Percentiles rank a stretch among this genome's conserved stretches.
Evolutionary conservation across 768 basidiomycete species (phyloP).

Genomic region (Xerocomellus amylosporus): DNA sequence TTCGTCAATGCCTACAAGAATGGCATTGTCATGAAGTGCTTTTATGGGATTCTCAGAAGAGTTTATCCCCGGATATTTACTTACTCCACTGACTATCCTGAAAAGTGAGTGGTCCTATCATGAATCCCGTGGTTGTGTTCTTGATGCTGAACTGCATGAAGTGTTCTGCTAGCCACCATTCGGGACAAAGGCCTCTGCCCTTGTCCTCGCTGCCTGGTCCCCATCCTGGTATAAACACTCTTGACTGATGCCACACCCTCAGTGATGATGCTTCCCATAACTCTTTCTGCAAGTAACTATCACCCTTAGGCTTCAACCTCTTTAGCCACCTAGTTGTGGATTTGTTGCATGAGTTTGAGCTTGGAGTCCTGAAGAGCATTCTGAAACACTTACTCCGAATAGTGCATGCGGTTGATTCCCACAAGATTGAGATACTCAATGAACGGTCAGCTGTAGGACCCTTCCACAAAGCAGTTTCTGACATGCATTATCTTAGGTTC

Average conservation of each 20-base stretch:
- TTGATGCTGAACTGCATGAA: background rate
- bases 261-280: background rate
- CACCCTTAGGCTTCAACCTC: background rate
- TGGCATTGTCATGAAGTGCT: background rate
- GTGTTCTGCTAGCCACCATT: background rate
- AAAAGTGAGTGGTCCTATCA: background rate
- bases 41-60: background rate
- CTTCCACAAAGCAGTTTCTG: background rate
- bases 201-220: background rate
- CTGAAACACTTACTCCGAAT: background rate
- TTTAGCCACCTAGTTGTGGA: background rate
- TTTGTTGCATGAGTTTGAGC: background rate
- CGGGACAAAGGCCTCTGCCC: background rate
- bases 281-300: background rate
- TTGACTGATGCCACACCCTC: background rate
- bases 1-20: constrained; percentile 1
- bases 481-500: background rate
- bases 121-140: background rate
- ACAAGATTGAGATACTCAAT: background rate
- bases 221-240: background rate
- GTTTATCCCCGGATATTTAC: constrained; percentile 1
- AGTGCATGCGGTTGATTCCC: background rate
- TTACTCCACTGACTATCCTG: constrained; percentile 4
- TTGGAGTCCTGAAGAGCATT: background rate
- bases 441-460: background rate